These are phyloP conservation scores for Pseudozyma sp. DNA, from an alignment of 1,284 basidiomycete species.

Conservation along the genomic window DNA sequence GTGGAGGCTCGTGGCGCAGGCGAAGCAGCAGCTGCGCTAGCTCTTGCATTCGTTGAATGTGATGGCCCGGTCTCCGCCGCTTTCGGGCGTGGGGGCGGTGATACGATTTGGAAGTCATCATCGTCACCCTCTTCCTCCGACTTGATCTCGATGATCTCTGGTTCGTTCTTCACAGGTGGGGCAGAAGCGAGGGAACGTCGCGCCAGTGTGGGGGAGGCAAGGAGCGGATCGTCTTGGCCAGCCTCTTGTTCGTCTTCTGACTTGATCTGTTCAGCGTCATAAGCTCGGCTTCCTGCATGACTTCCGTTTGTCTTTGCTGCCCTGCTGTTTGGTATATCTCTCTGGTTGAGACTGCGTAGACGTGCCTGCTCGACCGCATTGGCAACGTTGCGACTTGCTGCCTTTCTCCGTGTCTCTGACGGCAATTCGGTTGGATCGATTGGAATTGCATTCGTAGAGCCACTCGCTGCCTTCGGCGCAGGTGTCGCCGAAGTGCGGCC, in stretches of 20 bases:
- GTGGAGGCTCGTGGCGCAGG: background rate
- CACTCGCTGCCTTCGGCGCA: constrained; percentile 5
- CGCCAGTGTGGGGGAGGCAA: constrained; percentile 21
- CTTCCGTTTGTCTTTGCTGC: no score
- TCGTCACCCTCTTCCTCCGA: constrained; percentile 49
- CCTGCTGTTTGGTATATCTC: background rate
- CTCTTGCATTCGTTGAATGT: background rate
- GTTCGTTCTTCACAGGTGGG: constrained; percentile 15
- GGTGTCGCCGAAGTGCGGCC: constrained; percentile 28
- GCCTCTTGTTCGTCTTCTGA: constrained; percentile 8
- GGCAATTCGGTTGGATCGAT: constrained; percentile 43
- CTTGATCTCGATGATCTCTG: constrained; percentile 46
- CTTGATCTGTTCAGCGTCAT: constrained; percentile 3
- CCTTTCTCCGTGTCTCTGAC: constrained; percentile 40
- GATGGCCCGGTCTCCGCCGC: background rate
- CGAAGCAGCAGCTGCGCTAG: background rate
- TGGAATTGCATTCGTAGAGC: background rate
- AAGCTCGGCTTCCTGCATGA: no score
- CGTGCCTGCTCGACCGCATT: constrained; percentile 40
- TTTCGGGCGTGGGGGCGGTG: constrained; percentile 9
- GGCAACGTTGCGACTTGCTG: constrained; percentile 32
- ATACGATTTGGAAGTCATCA: constrained; percentile 32
- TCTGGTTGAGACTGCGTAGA: constrained; percentile 19
- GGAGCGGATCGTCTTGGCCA: constrained; percentile 15
- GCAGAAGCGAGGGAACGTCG: constrained; percentile 1